Evolutionary conservation across 2,329 filamentous ascomycete genomes (phyloP).

Genomic region (Fusarium sp.): DNA sequence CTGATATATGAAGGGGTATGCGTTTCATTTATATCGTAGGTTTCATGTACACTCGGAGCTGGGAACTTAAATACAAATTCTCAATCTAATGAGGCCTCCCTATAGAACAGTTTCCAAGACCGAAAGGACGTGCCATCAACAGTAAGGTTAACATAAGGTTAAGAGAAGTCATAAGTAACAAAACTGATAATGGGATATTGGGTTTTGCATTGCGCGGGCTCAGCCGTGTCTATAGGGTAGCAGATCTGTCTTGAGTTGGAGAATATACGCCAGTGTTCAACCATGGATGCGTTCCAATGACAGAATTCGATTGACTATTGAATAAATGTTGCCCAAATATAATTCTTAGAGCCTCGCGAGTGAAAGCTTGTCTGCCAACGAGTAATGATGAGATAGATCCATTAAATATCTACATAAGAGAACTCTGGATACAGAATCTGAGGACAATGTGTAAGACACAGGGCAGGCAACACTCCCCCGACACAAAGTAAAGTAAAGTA

Average conservation of each 20-base stretch:
- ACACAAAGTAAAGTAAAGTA: not conserved
- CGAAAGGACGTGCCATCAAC: not conserved
- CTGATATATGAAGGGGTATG: not conserved
- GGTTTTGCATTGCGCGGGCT: not conserved
- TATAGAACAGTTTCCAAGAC: not conserved
- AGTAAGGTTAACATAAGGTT: not conserved
- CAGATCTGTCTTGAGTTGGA: not conserved
- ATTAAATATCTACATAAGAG: not conserved
- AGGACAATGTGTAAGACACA: not conserved
- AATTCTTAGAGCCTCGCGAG: no score
- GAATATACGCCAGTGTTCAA: not conserved
- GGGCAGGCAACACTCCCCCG: not conserved
- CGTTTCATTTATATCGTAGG: not conserved
- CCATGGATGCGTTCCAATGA: not conserved
- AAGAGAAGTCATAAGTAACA: not conserved
- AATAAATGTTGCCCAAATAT: not conserved
- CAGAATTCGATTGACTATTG: not conserved
- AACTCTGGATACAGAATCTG: not conserved
- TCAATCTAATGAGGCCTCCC: not conserved
- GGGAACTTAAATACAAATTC: not conserved
- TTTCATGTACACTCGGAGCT: not conserved
- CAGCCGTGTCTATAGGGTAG: not conserved
- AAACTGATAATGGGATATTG: not conserved
- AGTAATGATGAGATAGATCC: not conserved
- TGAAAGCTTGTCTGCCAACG: no score